phyloP scores from a whole-genome alignment of 2,329 filamentous ascomycete species.

The Ophiocordyceps robertsii region DNA sequence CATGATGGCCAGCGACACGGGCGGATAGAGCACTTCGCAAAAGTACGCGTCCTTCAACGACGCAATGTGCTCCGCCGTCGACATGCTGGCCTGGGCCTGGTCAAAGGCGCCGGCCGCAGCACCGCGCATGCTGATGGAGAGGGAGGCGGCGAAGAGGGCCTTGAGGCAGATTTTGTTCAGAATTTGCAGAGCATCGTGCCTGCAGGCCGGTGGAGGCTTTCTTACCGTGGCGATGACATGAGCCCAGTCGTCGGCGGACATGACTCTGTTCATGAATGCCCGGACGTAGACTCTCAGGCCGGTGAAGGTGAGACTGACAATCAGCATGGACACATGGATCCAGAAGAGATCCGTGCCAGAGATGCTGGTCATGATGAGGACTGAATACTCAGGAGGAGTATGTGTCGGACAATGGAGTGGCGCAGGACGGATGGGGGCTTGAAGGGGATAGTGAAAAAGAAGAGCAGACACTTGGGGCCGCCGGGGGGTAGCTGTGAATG shows the following conservation, averaged over 20 bases:
- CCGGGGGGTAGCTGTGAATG: too few species aligned
- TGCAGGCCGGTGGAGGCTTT: too few species aligned
- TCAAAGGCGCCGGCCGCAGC: constrained; percentile 1
- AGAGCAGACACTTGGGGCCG: too few species aligned
- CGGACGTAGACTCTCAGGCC: constrained; percentile 8
- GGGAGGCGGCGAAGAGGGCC: not conserved
- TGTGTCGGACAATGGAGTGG: too few species aligned
- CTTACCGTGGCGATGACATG: constrained; percentile 2
- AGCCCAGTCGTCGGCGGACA: constrained; percentile 1
- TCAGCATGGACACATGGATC: constrained; percentile 15
- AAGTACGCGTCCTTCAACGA: constrained; percentile 2
- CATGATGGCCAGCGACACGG: constrained; percentile 1
- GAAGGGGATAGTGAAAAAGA: not conserved
- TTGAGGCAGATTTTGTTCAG: not conserved
- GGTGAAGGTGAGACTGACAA: constrained; percentile 23
- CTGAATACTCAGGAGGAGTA: too few species aligned
- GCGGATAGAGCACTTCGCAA: constrained; percentile 2
- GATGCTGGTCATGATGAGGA: constrained; percentile 16
- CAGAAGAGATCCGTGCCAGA: constrained; percentile 7
- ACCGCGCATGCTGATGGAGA: constrained; percentile 1
- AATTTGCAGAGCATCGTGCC: not conserved
- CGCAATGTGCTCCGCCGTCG: not conserved
- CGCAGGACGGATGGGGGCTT: not conserved
- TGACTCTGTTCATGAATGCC: not conserved
- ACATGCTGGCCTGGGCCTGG: not conserved